Conservation (phyloP, 2,329 filamentous ascomycete species). For the Alternaria consortialis region DNA sequence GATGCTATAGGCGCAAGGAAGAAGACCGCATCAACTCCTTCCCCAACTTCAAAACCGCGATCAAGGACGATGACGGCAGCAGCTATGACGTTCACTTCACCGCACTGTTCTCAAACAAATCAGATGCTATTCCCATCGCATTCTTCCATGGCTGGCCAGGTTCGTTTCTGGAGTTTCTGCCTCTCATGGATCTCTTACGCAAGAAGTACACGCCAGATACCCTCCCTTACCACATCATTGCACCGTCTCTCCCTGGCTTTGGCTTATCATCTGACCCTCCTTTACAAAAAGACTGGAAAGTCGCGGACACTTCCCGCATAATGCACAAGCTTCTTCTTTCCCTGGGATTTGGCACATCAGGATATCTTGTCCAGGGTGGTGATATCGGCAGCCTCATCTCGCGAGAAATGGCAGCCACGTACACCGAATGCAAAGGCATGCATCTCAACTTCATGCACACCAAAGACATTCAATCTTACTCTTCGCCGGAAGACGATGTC, state of each 20-base stretch:
- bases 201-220: conserved; percentile 59
- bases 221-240: conserved; percentile 66
- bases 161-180: conserved; percentile 65
- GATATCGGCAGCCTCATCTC: conserved; percentile 62
- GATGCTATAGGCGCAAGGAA: conserved; percentile 44
- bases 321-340: conserved; percentile 63
- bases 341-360: conserved; percentile 59
- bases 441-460: conserved; percentile 46
- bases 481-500: conserved; percentile 27
- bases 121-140: conserved; percentile 61
- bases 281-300: conserved; percentile 54
- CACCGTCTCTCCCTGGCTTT: conserved; percentile 65
- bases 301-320: conserved; percentile 54
- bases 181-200: conserved; percentile 58
- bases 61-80: conserved; percentile 53
- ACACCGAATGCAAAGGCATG: conserved; percentile 59
- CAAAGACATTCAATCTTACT: conserved; percentile 22
- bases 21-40: conserved; percentile 59
- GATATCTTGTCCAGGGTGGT: conserved; percentile 66
- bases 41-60: conserved; percentile 58
- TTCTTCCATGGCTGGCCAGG: conserved; percentile 67
- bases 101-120: conserved; percentile 62
- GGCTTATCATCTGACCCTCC: conserved; percentile 61
- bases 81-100: conserved; percentile 61
- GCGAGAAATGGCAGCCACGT: conserved; percentile 54